Evolutionary conservation across 1,139 yeast genomes (phyloP).

Genomic region (Yamadazyma atmosphaerica): DNA sequence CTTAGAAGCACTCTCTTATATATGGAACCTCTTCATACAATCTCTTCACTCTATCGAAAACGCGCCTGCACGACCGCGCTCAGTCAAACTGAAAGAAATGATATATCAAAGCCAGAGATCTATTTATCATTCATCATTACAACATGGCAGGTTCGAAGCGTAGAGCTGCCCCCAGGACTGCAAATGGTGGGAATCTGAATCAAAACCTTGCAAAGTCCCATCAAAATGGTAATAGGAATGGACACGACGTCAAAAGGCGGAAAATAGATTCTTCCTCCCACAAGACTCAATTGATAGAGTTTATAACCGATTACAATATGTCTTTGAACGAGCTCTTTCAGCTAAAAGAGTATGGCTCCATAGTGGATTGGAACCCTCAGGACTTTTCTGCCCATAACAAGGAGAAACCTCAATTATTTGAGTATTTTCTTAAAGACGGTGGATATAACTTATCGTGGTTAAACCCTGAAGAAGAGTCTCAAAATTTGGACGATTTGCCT

Average conservation of each 20-base stretch:
- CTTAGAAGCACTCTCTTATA: no score
- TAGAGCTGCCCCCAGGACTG: not conserved
- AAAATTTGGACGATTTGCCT: conserved; percentile 35
- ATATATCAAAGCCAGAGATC: no score
- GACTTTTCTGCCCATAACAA: conserved; percentile 35
- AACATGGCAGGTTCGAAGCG: no score
- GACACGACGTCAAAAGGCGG: conserved; percentile 11
- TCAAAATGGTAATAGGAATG: no score
- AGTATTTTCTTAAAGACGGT: conserved; percentile 31
- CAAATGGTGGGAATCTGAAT: no score
- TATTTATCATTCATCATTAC: no score
- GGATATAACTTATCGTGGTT: conserved; percentile 36
- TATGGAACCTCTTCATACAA: no score
- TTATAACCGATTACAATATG: conserved; percentile 46
- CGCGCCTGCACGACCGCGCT: not conserved
- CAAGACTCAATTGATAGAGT: conserved; percentile 25
- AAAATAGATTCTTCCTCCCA: conserved; percentile 11
- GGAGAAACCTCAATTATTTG: conserved; percentile 35
- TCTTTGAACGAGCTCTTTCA: conserved; percentile 55
- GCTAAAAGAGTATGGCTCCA: conserved; percentile 56
- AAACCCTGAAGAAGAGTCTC: conserved; percentile 24
- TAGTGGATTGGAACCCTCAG: conserved; percentile 60
- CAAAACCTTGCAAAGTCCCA: no score
- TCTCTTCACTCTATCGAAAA: no score
- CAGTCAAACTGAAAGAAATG: not conserved